Conservation (phyloP, 2,329 filamentous ascomycete genomes). For the Fusarium foetens region DNA sequence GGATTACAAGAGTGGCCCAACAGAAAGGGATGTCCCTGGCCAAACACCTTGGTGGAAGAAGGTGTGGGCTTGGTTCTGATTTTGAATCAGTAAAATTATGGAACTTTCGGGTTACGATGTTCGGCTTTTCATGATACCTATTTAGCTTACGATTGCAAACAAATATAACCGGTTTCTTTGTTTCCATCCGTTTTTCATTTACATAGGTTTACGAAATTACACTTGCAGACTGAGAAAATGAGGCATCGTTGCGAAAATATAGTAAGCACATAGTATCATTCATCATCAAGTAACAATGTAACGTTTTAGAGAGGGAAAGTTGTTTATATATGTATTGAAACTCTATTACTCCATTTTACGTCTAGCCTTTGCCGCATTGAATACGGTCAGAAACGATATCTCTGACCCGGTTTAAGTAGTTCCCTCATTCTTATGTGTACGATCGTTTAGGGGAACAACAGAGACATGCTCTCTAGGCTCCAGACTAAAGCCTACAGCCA, state of each 20-base stretch:
- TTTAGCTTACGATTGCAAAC: neutral
- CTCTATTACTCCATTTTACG: neutral
- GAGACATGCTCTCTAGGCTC: neutral
- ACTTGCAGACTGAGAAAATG: neutral
- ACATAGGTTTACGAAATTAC: neutral
- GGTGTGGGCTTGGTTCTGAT: conserved; percentile 55
- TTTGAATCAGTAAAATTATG: neutral
- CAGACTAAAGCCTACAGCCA: neutral
- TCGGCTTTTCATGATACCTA: neutral
- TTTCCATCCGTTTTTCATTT: neutral
- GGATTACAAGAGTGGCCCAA: conserved; percentile 54
- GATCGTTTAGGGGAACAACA: neutral
- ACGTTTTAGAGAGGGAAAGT: neutral
- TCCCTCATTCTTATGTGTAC: neutral
- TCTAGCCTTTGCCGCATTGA: neutral
- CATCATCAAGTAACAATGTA: neutral
- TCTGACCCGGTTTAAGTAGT: neutral
- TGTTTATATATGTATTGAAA: neutral
- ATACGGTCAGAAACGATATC: neutral
- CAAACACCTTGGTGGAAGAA: conserved; percentile 56
- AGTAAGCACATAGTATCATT: neutral
- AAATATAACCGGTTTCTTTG: neutral
- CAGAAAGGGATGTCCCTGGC: conserved; percentile 45
- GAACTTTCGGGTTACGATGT: neutral
- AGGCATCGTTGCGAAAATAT: neutral